These are phyloP conservation scores for Torrubiella hemipterigena DNA, from an alignment of 2,329 filamentous ascomycete species.

Conservation along the genomic window DNA sequence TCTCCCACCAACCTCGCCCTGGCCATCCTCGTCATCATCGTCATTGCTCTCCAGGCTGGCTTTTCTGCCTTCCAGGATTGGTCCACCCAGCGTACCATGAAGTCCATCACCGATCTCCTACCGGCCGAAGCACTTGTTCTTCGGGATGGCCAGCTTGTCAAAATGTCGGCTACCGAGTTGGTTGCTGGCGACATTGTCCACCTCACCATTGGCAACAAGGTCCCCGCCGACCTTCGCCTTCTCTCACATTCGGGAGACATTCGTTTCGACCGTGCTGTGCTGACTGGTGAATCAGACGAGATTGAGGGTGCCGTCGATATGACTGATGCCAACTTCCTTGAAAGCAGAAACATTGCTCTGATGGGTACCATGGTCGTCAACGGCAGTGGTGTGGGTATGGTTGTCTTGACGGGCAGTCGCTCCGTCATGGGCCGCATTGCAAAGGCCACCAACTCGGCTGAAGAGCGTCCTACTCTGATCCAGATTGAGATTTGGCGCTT, in stretches of 20 bases:
- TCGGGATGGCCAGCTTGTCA: conserved; percentile 28
- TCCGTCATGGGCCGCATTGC: conserved; percentile 30
- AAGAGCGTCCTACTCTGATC: conserved; percentile 25
- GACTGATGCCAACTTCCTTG: conserved; percentile 27
- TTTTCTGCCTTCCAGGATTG: conserved; percentile 36
- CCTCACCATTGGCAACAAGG: conserved; percentile 32
- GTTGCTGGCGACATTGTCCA: conserved; percentile 34
- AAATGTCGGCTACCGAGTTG: conserved; percentile 26
- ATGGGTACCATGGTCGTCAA: conserved; percentile 30
- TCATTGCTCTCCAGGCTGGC: conserved; percentile 31
- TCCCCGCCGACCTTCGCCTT: conserved; percentile 34
- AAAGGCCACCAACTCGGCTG: conserved; percentile 21
- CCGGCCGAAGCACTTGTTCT: conserved; percentile 29
- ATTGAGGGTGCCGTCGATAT: conserved; percentile 25
- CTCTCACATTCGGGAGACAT: conserved; percentile 27
- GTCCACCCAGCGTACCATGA: conserved; percentile 33
- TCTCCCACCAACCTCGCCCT: conserved; percentile 30
- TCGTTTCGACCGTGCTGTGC: conserved; percentile 27
- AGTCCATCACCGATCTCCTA: conserved; percentile 31
- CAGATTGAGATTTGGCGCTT: conserved; percentile 31
- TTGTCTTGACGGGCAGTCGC: conserved; percentile 25
- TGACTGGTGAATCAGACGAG: conserved; percentile 30
- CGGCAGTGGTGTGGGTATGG: conserved; percentile 24
- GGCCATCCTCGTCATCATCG: conserved; percentile 32
- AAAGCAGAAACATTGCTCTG: conserved; percentile 29